Conservation (phyloP, 352 stramenopile species). For the Phytophthora pini region DNA sequence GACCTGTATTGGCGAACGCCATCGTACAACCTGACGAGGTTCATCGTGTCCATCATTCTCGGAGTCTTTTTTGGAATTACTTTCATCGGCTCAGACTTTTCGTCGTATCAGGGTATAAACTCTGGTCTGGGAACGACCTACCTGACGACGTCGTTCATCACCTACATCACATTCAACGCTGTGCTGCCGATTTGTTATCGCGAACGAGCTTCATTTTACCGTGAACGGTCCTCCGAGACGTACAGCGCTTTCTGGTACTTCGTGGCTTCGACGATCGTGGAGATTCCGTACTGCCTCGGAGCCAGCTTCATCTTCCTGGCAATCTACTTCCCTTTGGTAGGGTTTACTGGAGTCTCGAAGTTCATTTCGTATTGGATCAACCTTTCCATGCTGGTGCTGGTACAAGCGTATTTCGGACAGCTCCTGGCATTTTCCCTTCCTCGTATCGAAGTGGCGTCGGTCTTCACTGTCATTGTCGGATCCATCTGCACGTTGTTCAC, state of each 20-base stretch:
- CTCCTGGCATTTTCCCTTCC: conserved; percentile 47
- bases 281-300: conserved; percentile 27
- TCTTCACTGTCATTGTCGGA: conserved; percentile 40
- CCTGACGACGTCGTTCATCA: conserved; percentile 47
- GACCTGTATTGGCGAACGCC: conserved; percentile 15
- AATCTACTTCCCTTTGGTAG: conserved; percentile 19
- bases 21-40: conserved; percentile 20
- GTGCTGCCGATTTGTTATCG: conserved; percentile 50
- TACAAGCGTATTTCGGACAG: conserved; percentile 57
- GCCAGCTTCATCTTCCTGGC: conserved; percentile 22
- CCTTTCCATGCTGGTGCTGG: conserved; percentile 43
- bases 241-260: conserved; percentile 31
- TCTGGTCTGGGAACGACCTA: conserved; percentile 76
- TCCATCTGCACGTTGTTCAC: conserved; percentile 49
- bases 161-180: conserved; percentile 22
- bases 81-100: conserved; percentile 27
- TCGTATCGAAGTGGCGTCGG: conserved; percentile 33
- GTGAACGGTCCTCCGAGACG: conserved; percentile 12
- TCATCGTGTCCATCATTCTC: conserved; percentile 15
- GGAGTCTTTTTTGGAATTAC: conserved; percentile 16
- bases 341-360: conserved; percentile 9
- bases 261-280: conserved; percentile 11
- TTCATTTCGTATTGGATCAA: conserved; percentile 56
- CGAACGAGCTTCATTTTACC: conserved; percentile 21
- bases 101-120: conserved; percentile 37